These are phyloP conservation scores for Tricholoma saponaceum DNA, from an alignment of 768 basidiomycete species.

Conservation along the genomic window DNA sequence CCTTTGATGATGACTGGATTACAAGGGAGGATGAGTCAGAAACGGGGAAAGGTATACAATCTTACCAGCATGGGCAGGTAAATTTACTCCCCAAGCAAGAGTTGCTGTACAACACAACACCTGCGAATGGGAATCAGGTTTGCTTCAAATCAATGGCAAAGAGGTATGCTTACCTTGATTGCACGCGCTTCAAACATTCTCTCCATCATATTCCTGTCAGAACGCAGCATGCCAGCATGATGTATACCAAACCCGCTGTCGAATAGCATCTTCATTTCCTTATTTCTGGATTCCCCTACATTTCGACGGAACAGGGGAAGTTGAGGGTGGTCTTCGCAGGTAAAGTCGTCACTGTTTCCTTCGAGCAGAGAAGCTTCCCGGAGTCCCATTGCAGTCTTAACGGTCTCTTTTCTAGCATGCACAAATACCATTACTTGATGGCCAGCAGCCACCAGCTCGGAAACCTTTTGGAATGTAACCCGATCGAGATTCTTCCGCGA, in stretches of 20 bases:
- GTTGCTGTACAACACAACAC: slow-evolving; percentile 98
- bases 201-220: slow-evolving; percentile 94
- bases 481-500: slow-evolving; percentile 85
- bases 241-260: slow-evolving; percentile 94
- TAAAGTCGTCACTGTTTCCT: slow-evolving; percentile 73
- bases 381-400: slow-evolving; percentile 81
- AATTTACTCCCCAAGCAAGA: slow-evolving; percentile 98
- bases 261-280: slow-evolving; percentile 95
- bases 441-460: slow-evolving; percentile 80
- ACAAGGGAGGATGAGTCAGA: slow-evolving; percentile 6
- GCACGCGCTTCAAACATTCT: slow-evolving; percentile 85
- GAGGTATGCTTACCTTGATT: slow-evolving; percentile 65
- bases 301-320: slow-evolving; percentile 73
- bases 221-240: slow-evolving; percentile 96
- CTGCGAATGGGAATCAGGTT: slow-evolving; percentile 36
- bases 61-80: slow-evolving; percentile 93
- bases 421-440: slow-evolving; percentile 99
- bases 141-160: neutral
- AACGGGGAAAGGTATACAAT: slow-evolving; percentile 4
- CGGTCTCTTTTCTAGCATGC: slow-evolving; percentile 96
- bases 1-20: slow-evolving; percentile 88
- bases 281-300: slow-evolving; percentile 81
- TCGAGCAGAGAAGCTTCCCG: slow-evolving; percentile 74
- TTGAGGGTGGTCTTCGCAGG: slow-evolving; percentile 75
- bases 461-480: slow-evolving; percentile 88